Conservation (phyloP, 2,329 filamentous ascomycete species). For the Aspergillus chevalieri region DNA sequence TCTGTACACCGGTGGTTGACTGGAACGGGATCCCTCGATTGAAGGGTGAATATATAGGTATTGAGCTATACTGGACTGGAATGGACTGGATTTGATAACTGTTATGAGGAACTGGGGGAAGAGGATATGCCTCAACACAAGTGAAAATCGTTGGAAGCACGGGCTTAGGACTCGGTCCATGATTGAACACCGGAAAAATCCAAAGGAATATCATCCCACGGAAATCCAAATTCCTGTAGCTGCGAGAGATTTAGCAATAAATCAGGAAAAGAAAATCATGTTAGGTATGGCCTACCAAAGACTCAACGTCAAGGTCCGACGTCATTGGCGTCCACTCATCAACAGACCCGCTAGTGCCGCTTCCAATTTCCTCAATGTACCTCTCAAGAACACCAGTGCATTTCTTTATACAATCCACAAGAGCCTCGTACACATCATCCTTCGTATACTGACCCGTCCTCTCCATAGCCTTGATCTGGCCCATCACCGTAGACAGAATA, state of each 20-base stretch:
- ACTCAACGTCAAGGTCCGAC: neutral
- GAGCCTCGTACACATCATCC: slow-evolving; percentile 7
- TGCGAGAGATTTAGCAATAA: neutral
- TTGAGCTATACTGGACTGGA: too few relatives aligned
- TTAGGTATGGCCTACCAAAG: neutral
- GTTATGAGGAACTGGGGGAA: too few relatives aligned
- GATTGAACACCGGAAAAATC: too few relatives aligned
- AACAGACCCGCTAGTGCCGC: neutral
- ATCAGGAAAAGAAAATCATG: neutral
- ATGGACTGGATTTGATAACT: too few relatives aligned
- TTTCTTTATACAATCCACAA: slow-evolving; percentile 5
- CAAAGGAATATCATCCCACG: neutral
- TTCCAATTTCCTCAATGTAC: neutral
- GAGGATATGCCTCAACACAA: too few relatives aligned
- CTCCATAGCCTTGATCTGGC: slow-evolving; percentile 12
- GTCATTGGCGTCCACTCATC: neutral
- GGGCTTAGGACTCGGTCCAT: too few relatives aligned
- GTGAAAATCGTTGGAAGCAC: too few relatives aligned
- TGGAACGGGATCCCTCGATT: too few relatives aligned
- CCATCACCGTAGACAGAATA: slow-evolving; percentile 9
- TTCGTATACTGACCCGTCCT: slow-evolving; percentile 2
- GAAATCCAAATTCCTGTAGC: neutral
- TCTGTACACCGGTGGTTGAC: too few relatives aligned
- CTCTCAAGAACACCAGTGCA: slow-evolving; percentile 2
- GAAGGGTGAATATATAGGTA: too few relatives aligned